Evolutionary conservation across 192 early-diverging fungal genomes (phyloP), one percentile per base, ranked within the genome.

Genomic region (Rhizophagus sp.): DNA sequence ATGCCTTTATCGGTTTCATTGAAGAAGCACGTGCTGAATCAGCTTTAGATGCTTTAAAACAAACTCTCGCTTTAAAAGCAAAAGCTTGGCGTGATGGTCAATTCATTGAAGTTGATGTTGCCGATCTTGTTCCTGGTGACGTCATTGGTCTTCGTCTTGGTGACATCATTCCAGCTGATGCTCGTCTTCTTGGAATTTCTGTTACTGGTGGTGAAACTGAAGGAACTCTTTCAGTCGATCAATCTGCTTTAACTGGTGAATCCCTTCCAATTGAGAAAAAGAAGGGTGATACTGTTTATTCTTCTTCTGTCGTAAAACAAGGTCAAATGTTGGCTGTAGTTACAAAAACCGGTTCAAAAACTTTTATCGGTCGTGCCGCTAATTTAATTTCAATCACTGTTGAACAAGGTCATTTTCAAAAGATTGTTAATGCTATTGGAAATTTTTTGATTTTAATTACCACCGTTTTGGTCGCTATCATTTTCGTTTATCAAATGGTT

Each of bases 401-500:
- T 72, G 97, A 98, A 83, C 90, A 94, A 85, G 97, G 97, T 73
- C 97, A 98, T 85, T 98, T 98, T 88, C 97, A 98, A 83, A 98
- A 97, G 87, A 90, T 97, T 70, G 93, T 97, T 89, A 94, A 93
- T 83, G 85, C 89, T 72, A 97, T 98, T 79, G 97, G 97, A 27
- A 96, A 97, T 87, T 97, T 97, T 80, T 87, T 98, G 62, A 93
- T 98, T 62, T 86, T 93, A 78, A 93, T 96, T 81, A 95, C 93
- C 50, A 83, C 91, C 39, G 87, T 92, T 36, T 85, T 95, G 77
- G 93, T 95, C 64, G 50, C 92, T 36, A 92, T 98, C 76, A 92
- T 97, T 81, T 90, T 96, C 81, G 79, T 95, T 69, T 93, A 92
- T 82, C 84, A 94, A 73, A 83, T 93, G 67, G 81, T 91, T 33